Conservation (phyloP, 805 yeast genomes). For the Maudiozyma turicensis region DNA sequence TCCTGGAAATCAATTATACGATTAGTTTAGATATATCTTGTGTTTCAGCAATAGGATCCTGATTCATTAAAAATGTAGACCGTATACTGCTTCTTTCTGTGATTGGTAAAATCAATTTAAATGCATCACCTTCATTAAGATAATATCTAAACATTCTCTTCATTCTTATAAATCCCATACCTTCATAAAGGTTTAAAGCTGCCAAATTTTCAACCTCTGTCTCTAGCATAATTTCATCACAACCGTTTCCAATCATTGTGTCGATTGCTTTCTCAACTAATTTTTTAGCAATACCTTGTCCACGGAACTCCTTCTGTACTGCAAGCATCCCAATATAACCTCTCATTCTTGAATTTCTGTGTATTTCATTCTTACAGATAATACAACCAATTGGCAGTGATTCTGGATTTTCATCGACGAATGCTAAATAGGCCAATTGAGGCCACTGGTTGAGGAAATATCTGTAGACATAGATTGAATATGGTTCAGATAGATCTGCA, state of each 20-base stretch:
- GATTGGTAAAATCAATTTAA: slow-evolving; percentile 72
- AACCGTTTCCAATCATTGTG: slow-evolving; percentile 51
- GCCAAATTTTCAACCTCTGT: slow-evolving; percentile 76
- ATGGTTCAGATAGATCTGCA: slow-evolving; percentile 81
- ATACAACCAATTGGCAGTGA: slow-evolving; percentile 63
- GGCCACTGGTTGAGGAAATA: slow-evolving; percentile 91
- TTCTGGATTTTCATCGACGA: slow-evolving; percentile 25
- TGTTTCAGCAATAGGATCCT: neutral
- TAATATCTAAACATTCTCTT: slow-evolving; percentile 81
- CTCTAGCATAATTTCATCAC: slow-evolving; percentile 89
- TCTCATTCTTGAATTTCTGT: slow-evolving; percentile 54
- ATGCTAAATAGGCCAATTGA: slow-evolving; percentile 60
- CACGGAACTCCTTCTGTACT: slow-evolving; percentile 60
- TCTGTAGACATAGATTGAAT: slow-evolving; percentile 85
- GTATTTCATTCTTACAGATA: slow-evolving; percentile 72
- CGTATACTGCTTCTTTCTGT: slow-evolving; percentile 48
- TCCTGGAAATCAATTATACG: neutral
- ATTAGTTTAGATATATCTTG: neutral
- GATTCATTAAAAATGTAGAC: slow-evolving; percentile 38
- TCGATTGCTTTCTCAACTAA: slow-evolving; percentile 55
- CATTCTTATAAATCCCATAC: slow-evolving; percentile 63
- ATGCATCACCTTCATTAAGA: slow-evolving; percentile 89
- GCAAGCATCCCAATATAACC: slow-evolving; percentile 98
- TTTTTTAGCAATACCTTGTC: slow-evolving; percentile 70
- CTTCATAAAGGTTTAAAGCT: slow-evolving; percentile 62